phyloP scores from a whole-genome alignment of 2,329 filamentous ascomycete species.

The Fusarium sp. region DNA sequence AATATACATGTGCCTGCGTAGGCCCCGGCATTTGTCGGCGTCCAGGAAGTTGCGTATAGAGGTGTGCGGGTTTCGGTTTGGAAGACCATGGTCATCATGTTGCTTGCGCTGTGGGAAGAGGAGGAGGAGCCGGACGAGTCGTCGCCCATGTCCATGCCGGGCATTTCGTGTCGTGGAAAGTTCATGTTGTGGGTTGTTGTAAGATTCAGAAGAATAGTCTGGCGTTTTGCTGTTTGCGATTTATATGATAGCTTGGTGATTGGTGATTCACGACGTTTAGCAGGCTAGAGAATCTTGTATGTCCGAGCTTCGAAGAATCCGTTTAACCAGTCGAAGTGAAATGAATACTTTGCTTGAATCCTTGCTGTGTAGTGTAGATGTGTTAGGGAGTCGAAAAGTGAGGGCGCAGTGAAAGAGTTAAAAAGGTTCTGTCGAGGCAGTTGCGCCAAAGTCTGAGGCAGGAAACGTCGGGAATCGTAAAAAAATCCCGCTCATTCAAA shows the following conservation, averaged over 20 bases:
- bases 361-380: neutral
- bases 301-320: neutral
- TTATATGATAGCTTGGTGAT: neutral
- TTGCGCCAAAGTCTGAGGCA: neutral
- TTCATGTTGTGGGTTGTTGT: conserved; percentile 29
- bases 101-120: conserved; percentile 30
- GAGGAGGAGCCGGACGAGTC: conserved; percentile 31
- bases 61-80: conserved; percentile 65
- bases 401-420: neutral
- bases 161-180: conserved; percentile 47
- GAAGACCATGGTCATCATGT: conserved; percentile 69
- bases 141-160: conserved; percentile 42
- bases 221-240: neutral
- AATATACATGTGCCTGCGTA: conserved; percentile 96
- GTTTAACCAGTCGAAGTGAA: neutral
- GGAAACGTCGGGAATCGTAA: neutral
- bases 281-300: neutral
- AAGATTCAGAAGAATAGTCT: neutral
- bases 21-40: conserved; percentile 74
- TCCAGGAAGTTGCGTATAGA: conserved; percentile 76
- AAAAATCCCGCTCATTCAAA: neutral
- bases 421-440: neutral
- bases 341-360: neutral
- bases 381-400: neutral
- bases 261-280: neutral